Base-by-base conservation (phyloP, 306 rosid species). In the Abrus pulchellus region DNA sequence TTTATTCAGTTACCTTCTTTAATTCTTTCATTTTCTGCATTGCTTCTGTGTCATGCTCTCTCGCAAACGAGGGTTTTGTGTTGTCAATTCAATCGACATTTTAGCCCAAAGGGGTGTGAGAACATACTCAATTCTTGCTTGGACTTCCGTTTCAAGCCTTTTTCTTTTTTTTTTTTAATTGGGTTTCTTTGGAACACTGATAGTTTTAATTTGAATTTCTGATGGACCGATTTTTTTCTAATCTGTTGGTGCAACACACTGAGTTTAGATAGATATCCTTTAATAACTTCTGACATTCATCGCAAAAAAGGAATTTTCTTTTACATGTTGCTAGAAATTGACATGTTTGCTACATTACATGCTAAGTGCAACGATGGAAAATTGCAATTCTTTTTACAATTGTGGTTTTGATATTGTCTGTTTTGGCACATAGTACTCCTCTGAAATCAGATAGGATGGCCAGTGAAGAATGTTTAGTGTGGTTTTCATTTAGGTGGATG, bases 321-420 rank as follows among this genome's bases (percentile, higher is more conserved):
- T n/a, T n/a, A n/a, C n/a, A 45, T 28, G 52, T 61, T 68, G 56
- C 48, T 59, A 41, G 71, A 67, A 61, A 68, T 20, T 33, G 33
- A 44, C 9, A 74, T 61, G 43, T 74, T 27, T 74, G 63, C 62
- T 41, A 9, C 12, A 57, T 59, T 55, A 1, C 10, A 13, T 9
- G 50, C 48, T n/a, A 4, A 64, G 33, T 33, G 3, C 33, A 49
- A 30, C 33, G 27, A 27, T 3, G 13, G 52, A 29, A 72, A 52
- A 11, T 79, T 74, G 57, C 72, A 68, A 44, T 64, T 67, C 9
- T 76, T 79, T 49, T 60, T 43, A 20, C 52, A 60, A 75, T 50
- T 29, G 13, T 67, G 33, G 54, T 32, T 49, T 33, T 57, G 36
- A 65, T 72, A 66, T 49, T 57, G 60, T 79, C 48, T 43, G 29